Evolutionary conservation across 1,139 yeast genomes (phyloP).

Genomic region (Taiozyma sp.): DNA sequence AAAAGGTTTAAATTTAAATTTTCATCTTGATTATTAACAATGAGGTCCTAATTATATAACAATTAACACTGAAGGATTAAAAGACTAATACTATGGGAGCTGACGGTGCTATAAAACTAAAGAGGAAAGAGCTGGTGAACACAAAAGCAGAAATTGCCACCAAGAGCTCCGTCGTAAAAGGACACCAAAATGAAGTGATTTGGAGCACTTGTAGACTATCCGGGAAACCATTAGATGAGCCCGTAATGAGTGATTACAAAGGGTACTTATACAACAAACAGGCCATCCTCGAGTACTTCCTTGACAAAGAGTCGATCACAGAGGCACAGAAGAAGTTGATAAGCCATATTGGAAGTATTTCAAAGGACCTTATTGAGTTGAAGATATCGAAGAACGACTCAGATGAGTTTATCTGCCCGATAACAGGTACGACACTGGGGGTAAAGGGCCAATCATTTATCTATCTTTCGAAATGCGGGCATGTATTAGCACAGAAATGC

Average conservation of each 20-base stretch:
- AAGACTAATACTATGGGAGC: conserved; percentile 5
- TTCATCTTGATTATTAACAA: not conserved
- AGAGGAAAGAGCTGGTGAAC: conserved; percentile 35
- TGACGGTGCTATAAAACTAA: conserved; percentile 50
- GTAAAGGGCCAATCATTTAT: conserved; percentile 34
- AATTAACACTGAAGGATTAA: not conserved
- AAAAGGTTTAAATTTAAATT: not conserved
- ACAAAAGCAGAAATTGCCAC: conserved; percentile 3
- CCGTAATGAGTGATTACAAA: conserved; percentile 65
- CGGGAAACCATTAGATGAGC: conserved; percentile 35
- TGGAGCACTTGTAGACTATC: conserved; percentile 33
- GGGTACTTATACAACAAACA: conserved; percentile 75
- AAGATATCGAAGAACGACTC: conserved; percentile 23
- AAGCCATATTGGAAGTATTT: conserved; percentile 37
- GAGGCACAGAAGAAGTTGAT: conserved; percentile 28
- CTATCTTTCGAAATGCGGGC: conserved; percentile 52
- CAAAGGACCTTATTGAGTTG: conserved; percentile 49
- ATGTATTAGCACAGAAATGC: conserved; percentile 41
- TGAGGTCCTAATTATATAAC: no score
- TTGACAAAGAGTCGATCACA: conserved; percentile 32
- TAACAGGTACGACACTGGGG: conserved; percentile 37
- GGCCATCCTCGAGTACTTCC: conserved; percentile 52
- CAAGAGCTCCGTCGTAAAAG: conserved; percentile 5
- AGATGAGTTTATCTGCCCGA: conserved; percentile 46
- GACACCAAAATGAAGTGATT: conserved; percentile 11